Percentiles rank a stretch among this genome's conserved stretches.
phyloP scores from a whole-genome alignment of 352 stramenopile genomes.

The Phytopythium cucurbitacearum region DNA sequence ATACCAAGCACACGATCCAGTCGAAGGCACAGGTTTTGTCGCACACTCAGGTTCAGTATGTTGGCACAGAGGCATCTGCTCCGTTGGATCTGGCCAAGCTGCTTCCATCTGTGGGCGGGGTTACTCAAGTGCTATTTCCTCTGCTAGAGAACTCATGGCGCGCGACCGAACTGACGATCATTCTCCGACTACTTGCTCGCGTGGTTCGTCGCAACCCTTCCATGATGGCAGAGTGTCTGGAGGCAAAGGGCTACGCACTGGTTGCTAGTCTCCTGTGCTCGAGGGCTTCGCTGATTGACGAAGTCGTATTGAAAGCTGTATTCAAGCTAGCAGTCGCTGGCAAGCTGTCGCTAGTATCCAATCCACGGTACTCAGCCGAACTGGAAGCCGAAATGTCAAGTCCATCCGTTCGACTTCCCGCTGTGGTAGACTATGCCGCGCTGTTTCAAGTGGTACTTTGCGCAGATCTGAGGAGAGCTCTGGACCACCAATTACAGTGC shows the following conservation, averaged over 20 bases:
- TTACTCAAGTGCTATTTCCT: conserved; percentile 54
- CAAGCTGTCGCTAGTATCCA: conserved; percentile 14
- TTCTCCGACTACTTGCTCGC: conserved; percentile 42
- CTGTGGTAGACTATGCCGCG: conserved; percentile 49
- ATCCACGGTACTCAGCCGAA: neutral
- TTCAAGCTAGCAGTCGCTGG: conserved; percentile 49
- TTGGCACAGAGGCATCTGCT: conserved; percentile 40
- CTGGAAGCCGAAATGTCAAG: neutral
- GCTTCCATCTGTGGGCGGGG: conserved; percentile 55
- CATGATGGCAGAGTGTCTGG: conserved; percentile 59
- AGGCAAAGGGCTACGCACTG: conserved; percentile 51
- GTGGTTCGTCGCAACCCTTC: conserved; percentile 52
- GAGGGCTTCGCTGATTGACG: conserved; percentile 45
- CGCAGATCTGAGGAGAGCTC: conserved; percentile 27
- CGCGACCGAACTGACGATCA: conserved; percentile 34
- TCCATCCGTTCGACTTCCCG: conserved; percentile 11
- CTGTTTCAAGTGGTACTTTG: conserved; percentile 56
- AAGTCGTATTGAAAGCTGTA: conserved; percentile 32
- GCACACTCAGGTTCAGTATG: conserved; percentile 43
- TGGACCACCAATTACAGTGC: conserved; percentile 42
- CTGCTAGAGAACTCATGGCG: conserved; percentile 49
- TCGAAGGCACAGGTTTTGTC: conserved; percentile 14
- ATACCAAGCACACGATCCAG: conserved; percentile 39
- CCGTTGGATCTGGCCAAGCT: conserved; percentile 54
- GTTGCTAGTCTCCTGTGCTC: conserved; percentile 34